Conservation (phyloP, 192 early-diverging fungal genomes). For the Entrophospora sp. region DNA sequence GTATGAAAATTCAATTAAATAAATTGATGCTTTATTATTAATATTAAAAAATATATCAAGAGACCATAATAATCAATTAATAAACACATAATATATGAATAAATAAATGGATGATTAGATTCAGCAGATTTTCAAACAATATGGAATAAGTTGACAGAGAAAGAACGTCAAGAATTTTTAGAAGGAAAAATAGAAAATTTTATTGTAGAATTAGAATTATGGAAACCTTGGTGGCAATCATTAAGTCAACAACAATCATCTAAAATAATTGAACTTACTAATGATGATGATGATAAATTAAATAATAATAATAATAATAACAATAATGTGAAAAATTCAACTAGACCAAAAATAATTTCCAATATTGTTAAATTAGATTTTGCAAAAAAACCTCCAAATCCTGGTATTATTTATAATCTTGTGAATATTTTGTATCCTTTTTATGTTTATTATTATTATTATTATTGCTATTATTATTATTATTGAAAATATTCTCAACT, state of each 20-base stretch:
- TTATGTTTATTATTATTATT: neutral
- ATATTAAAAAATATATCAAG: too few species aligned
- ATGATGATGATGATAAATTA: neutral
- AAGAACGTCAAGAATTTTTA: slow-evolving; percentile 31
- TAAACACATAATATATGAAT: too few species aligned
- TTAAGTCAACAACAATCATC: neutral
- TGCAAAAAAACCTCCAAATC: slow-evolving; percentile 13
- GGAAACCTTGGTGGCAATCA: slow-evolving; percentile 20
- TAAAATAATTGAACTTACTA: neutral
- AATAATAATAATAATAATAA: neutral
- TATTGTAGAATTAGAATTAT: neutral
- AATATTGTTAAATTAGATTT: slow-evolving; percentile 12
- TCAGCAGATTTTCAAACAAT: slow-evolving; percentile 35
- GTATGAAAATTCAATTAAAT: slow-evolving; percentile 3
- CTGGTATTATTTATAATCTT: slow-evolving; percentile 1
- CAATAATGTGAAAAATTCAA: neutral
- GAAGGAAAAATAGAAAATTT: neutral
- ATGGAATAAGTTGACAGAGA: slow-evolving; percentile 35
- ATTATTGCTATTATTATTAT: neutral
- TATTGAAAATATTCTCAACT: neutral
- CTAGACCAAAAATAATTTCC: neutral
- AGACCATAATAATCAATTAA: too few species aligned
- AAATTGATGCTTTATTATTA: slow-evolving; percentile 9
- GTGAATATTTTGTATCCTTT: slow-evolving; percentile 21
- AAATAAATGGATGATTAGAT: too few species aligned